Evolutionary conservation across 208 protist species (phyloP).

Genomic region (Leishmania major): DNA sequence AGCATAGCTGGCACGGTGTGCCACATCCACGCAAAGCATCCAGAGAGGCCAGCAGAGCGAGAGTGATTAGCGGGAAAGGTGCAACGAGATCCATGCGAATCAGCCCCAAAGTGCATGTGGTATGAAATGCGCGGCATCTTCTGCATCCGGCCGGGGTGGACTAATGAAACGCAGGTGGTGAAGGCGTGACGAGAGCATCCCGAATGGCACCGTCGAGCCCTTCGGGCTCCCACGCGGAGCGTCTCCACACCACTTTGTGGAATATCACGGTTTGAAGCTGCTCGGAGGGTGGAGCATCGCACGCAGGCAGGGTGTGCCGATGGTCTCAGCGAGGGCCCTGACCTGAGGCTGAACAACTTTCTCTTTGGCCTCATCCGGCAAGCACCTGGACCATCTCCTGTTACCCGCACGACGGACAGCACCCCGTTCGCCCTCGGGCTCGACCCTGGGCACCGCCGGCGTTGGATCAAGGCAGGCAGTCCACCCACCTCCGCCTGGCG

Average conservation of each 20-base stretch:
- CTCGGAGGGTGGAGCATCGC: background rate
- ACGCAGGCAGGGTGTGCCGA: background rate
- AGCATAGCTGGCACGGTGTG: background rate
- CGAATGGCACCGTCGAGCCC: background rate
- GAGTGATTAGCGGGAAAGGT: background rate
- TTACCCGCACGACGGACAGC: background rate
- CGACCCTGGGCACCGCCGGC: background rate
- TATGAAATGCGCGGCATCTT: background rate
- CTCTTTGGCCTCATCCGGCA: background rate
- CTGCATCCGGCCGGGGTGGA: background rate
- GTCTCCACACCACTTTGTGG: background rate
- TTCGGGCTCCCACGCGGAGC: too few relatives aligned
- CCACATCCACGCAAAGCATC: background rate
- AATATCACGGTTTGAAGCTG: background rate
- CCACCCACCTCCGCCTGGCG: background rate
- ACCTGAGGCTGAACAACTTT: background rate
- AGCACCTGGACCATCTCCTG: background rate
- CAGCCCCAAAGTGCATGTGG: background rate
- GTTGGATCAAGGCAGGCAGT: background rate
- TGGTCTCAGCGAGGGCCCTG: background rate
- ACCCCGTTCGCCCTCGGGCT: background rate
- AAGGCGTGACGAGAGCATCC: background rate
- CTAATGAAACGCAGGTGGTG: background rate
- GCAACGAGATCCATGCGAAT: background rate
- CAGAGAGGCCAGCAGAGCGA: background rate